phyloP scores from a whole-genome alignment of 805 yeast species.

The Cephaloascus albidus region DNA sequence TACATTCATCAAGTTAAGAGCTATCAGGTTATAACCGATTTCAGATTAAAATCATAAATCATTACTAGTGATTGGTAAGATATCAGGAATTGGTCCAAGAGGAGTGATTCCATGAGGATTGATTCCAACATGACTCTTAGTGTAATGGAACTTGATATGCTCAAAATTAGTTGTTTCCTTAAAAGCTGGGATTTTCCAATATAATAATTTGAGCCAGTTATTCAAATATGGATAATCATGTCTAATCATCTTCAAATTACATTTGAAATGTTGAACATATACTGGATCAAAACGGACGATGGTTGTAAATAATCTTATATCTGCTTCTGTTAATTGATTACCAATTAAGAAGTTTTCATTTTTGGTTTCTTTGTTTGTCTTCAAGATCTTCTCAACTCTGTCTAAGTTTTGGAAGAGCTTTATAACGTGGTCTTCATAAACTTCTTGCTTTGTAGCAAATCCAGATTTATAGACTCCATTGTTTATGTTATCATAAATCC shows the following conservation, averaged over 20 bases:
- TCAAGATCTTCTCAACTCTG: conserved; percentile 54
- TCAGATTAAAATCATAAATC: too few relatives aligned
- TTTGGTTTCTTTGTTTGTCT: conserved; percentile 24
- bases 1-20: too few relatives aligned
- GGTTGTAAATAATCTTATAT: conserved; percentile 79
- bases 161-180: conserved; percentile 32
- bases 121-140: conserved; percentile 71
- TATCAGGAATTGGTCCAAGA: conserved; percentile 77
- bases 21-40: too few relatives aligned
- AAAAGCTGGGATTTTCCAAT: conserved; percentile 57
- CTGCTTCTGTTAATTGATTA: conserved; percentile 76
- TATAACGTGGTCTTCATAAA: conserved; percentile 60
- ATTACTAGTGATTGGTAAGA: conserved; percentile 21
- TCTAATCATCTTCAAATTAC: conserved; percentile 78
- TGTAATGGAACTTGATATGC: conserved; percentile 70
- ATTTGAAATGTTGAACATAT: conserved; percentile 91
- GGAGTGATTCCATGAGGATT: conserved; percentile 85
- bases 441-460: conserved; percentile 76
- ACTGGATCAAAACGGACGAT: conserved; percentile 88
- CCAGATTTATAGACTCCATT: conserved; percentile 93
- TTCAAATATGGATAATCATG: conserved; percentile 70
- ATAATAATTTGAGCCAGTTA: conserved; percentile 73
- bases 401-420: conserved; percentile 61
- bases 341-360: conserved; percentile 43
- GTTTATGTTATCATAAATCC: conserved; percentile 81